Evolutionary conservation across 2,329 filamentous ascomycete genomes (phyloP).

Genomic region (Penicillium sp.): DNA sequence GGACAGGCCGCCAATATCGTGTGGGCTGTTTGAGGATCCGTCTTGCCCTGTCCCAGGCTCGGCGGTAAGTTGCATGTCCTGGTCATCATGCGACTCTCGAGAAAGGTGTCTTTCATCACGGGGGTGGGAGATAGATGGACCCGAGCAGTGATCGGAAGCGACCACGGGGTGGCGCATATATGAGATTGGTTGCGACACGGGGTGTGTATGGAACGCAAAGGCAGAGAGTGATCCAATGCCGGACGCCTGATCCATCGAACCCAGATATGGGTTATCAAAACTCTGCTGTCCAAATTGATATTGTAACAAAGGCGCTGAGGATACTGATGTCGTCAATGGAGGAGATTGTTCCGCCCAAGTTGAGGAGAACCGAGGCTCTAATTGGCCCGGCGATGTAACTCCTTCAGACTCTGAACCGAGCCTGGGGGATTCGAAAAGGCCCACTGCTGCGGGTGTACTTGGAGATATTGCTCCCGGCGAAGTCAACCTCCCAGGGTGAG

Average conservation of each 20-base stretch:
- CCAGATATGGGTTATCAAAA: conserved; percentile 17
- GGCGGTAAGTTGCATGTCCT: neutral
- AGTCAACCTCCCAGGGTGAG: conserved; percentile 8
- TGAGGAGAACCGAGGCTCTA: conserved; percentile 10
- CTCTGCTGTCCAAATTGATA: conserved; percentile 13
- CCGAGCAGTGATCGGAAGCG: conserved; percentile 31
- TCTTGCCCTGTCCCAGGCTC: neutral
- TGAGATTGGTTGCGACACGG: conserved; percentile 30
- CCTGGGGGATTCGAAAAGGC: conserved; percentile 15
- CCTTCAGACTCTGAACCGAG: conserved; percentile 6
- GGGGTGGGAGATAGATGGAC: conserved; percentile 12
- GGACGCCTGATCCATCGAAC: conserved; percentile 20
- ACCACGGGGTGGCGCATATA: conserved; percentile 27
- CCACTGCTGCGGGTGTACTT: conserved; percentile 7
- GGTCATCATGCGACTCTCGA: conserved; percentile 2
- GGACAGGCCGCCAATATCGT: neutral
- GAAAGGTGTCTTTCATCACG: conserved; percentile 2
- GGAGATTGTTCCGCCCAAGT: conserved; percentile 21
- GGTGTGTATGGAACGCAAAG: conserved; percentile 26
- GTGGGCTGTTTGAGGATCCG: neutral
- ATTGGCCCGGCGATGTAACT: conserved; percentile 10
- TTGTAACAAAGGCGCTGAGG: conserved; percentile 14
- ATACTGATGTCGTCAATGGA: conserved; percentile 6
- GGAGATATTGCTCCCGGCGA: conserved; percentile 14
- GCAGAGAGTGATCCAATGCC: conserved; percentile 21